Conservation (phyloP, 2,329 filamentous ascomycete genomes). For the Chaetomiaceae sp. region DNA sequence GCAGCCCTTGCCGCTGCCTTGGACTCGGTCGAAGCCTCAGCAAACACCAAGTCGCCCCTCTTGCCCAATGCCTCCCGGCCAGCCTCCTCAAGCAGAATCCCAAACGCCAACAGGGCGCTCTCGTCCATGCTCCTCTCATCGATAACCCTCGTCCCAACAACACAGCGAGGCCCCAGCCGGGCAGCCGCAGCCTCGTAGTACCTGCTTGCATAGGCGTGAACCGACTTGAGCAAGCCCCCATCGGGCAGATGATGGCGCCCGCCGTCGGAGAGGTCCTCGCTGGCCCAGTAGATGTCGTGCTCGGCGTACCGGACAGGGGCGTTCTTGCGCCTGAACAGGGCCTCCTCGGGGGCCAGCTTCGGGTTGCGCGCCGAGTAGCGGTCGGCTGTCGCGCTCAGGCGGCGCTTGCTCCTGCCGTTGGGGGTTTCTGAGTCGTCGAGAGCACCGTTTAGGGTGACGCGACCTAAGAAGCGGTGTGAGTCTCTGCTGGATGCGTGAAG, state of each 20-base stretch:
- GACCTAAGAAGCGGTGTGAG: slow-evolving; percentile 28
- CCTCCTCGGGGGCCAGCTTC: slow-evolving; percentile 61
- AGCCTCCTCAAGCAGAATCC: slow-evolving; percentile 70
- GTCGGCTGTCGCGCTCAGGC: slow-evolving; percentile 12
- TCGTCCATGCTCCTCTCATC: slow-evolving; percentile 68
- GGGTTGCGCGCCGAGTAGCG: slow-evolving; percentile 31
- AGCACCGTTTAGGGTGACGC: slow-evolving; percentile 32
- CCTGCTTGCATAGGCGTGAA: slow-evolving; percentile 64
- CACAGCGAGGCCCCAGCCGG: slow-evolving; percentile 14
- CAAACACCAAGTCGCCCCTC: slow-evolving; percentile 67
- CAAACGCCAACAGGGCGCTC: slow-evolving; percentile 70
- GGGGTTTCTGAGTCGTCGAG: slow-evolving; percentile 23
- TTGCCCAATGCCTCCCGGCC: slow-evolving; percentile 56
- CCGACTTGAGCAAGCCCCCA: slow-evolving; percentile 63
- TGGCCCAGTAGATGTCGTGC: slow-evolving; percentile 65
- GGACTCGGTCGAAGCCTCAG: slow-evolving; percentile 47
- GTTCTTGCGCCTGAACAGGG: slow-evolving; percentile 60
- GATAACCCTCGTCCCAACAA: slow-evolving; percentile 31
- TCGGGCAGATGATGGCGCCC: slow-evolving; percentile 54
- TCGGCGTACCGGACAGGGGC: slow-evolving; percentile 67
- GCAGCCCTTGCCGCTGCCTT: not conserved
- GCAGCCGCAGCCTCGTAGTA: slow-evolving; percentile 52
- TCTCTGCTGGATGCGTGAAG: not conserved
- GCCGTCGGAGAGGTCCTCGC: slow-evolving; percentile 50
- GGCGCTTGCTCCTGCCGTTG: slow-evolving; percentile 7